phyloP scores from a whole-genome alignment of 495 filamentous ascomycete genomes.

The Podospora appendiculata region DNA sequence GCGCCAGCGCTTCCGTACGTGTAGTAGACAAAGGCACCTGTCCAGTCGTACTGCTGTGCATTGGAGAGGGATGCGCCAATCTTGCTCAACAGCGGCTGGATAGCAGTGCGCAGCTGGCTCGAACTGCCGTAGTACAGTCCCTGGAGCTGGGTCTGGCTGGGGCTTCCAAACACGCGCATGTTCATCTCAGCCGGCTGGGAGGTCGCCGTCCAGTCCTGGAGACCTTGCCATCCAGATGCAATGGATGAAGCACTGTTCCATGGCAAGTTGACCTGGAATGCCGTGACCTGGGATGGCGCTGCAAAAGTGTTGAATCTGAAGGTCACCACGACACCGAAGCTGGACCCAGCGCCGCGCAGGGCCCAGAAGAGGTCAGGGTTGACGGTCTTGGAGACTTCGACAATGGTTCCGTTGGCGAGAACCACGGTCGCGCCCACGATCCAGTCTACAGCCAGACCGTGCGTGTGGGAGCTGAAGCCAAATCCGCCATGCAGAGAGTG shows the following conservation, averaged over 20 bases:
- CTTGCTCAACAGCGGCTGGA: constrained; percentile 29
- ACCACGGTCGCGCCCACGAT: constrained; percentile 33
- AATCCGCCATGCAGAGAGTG: constrained; percentile 39
- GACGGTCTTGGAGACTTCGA: constrained; percentile 30
- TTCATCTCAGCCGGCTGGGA: constrained; percentile 37
- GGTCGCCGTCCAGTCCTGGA: constrained; percentile 30
- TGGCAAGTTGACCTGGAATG: constrained; percentile 28
- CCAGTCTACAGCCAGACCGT: constrained; percentile 38
- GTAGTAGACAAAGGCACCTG: constrained; percentile 33
- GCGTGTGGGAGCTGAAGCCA: constrained; percentile 37
- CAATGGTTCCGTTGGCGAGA: constrained; percentile 33
- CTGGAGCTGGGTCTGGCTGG: constrained; percentile 32
- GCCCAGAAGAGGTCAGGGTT: constrained; percentile 40
- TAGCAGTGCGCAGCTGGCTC: constrained; percentile 22
- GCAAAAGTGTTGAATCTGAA: constrained; percentile 38
- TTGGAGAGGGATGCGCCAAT: constrained; percentile 21
- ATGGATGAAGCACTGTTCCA: constrained; percentile 27
- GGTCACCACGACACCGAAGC: constrained; percentile 33
- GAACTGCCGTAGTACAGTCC: constrained; percentile 34
- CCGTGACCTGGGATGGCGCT: constrained; percentile 31
- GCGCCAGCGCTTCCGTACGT: constrained; percentile 26
- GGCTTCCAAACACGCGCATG: constrained; percentile 34
- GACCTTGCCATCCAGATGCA: constrained; percentile 15
- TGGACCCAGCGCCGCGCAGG: constrained; percentile 33
- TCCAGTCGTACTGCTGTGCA: constrained; percentile 33